Percentiles rank a stretch among this genome's conserved stretches.
These are phyloP conservation scores for Leccinum subtestaceum DNA, from an alignment of 768 basidiomycete genomes.

Conservation along the genomic window DNA sequence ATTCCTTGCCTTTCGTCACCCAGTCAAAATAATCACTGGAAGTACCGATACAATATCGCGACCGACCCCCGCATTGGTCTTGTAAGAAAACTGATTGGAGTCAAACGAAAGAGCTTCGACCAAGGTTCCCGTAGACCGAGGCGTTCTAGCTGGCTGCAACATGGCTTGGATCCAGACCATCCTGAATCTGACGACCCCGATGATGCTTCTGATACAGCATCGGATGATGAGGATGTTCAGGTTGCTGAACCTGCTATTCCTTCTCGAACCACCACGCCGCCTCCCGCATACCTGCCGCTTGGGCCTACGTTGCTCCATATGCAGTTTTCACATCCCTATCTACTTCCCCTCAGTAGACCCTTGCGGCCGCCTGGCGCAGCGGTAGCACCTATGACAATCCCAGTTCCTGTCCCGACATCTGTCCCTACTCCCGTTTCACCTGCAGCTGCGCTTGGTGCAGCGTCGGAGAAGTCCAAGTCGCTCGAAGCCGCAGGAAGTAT, in stretches of 20 bases:
- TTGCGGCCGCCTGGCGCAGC: constrained; percentile 58
- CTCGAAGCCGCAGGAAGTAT: constrained; percentile 65
- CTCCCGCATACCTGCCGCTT: constrained; percentile 65
- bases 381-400: constrained; percentile 44
- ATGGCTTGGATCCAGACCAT: constrained; percentile 48
- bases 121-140: constrained; percentile 36
- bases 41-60: constrained; percentile 48
- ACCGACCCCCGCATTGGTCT: constrained; percentile 76
- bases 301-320: constrained; percentile 68
- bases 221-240: constrained; percentile 41
- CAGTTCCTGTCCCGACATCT: constrained; percentile 41
- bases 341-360: constrained; percentile 62
- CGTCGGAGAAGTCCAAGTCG: constrained; percentile 62
- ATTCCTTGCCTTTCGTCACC: constrained; percentile 21
- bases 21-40: constrained; percentile 40
- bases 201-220: constrained; percentile 39
- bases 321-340: constrained; percentile 59
- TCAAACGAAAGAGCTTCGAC: constrained; percentile 59
- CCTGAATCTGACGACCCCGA: constrained; percentile 33
- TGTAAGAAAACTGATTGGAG: constrained; percentile 63
- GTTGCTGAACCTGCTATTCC: constrained; percentile 20
- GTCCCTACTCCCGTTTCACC: constrained; percentile 87
- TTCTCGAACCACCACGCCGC: constrained; percentile 66
- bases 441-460: constrained; percentile 61
- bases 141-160: constrained; percentile 43